Evolutionary conservation across 306 rosid species (phyloP), one percentile per base, ranked within the genome.

Genomic region (Sphenostylis stenocarpa): DNA sequence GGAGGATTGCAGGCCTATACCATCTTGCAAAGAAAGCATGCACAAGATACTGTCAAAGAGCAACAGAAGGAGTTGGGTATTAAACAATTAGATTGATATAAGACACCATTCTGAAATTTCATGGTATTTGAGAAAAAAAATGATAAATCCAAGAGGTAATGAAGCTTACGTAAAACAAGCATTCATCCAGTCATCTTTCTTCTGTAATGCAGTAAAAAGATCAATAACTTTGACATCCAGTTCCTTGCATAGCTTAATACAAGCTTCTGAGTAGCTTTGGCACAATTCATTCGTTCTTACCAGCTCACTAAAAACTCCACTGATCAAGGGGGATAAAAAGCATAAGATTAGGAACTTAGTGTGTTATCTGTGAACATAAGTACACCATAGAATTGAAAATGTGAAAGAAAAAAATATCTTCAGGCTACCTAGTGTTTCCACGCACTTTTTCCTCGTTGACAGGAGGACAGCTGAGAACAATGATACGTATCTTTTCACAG

Each of bases 261-360:
- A 90, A 66, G 95, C 98, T 13, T 94, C 95, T 17, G 97, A 91
- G 80, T 94, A 94, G 44, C 77, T 86, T 74, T 65, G 43, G 85
- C 97, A 94, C 83, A 94, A 79, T 72, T 88, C 92, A 78, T 94
- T 94, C 73, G 98, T 94, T 86, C 98, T 85, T 72, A 94, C 88
- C 63, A 92, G 75, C 85, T 92, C 91, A 28, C 95, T 92, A 19
- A 90, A 84, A 72, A 44, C 20, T 21, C 38, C 66, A 68, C 98
- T 90, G 87, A 77, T 75, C 66, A 29, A 77, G 75, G 31, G 57
- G 56, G 77, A 52, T 33, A 6, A 45, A 79, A 66, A 77, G 7
- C 19, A 26, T 14, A 51, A 58, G 23, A 38, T 61, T 77, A 72
- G 72, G 73, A 38, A 77, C 43, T 3, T 41, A 19, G 6, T 15